phyloP scores from a whole-genome alignment of 140 eudicot genomes.

The Ambrosia hybrid region DNA sequence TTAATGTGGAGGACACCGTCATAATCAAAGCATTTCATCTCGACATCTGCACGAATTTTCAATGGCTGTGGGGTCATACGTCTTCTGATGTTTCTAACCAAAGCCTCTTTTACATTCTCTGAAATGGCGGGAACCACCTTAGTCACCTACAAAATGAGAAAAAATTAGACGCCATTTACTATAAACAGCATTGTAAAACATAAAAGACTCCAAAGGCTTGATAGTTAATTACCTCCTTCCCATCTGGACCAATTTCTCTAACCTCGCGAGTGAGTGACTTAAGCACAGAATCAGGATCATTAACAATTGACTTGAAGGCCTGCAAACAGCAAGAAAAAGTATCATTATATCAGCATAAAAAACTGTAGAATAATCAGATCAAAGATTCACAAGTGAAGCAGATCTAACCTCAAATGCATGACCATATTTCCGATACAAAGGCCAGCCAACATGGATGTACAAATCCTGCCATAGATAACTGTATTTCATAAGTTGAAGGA shows the following conservation, averaged over 20 bases:
- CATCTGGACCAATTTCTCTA: conserved; percentile 58
- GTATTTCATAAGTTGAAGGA: conserved; percentile 1
- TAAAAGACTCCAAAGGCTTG: background rate
- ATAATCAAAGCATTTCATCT: conserved; percentile 66
- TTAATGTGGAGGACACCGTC: conserved; percentile 77
- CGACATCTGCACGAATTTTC: conserved; percentile 70
- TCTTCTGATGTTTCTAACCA: conserved; percentile 62
- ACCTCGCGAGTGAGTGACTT: conserved; percentile 69
- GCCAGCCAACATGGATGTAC: conserved; percentile 77
- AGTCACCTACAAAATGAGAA: conserved; percentile 45
- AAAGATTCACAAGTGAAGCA: conserved; percentile 8
- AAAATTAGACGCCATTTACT: background rate
- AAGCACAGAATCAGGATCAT: conserved; percentile 66
- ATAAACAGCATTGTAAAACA: background rate
- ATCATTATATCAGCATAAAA: background rate
- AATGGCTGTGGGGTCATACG: conserved; percentile 80
- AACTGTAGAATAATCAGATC: background rate
- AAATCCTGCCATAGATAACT: conserved; percentile 54
- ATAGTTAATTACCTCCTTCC: conserved; percentile 54
- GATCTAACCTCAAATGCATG: conserved; percentile 69
- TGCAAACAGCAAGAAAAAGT: conserved; percentile 22
- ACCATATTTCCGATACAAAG: conserved; percentile 67
- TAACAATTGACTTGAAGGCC: conserved; percentile 61
- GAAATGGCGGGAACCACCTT: conserved; percentile 70
- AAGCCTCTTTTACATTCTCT: conserved; percentile 61